phyloP scores from a whole-genome alignment of 441 rosid species.

The Populus hybrid region DNA sequence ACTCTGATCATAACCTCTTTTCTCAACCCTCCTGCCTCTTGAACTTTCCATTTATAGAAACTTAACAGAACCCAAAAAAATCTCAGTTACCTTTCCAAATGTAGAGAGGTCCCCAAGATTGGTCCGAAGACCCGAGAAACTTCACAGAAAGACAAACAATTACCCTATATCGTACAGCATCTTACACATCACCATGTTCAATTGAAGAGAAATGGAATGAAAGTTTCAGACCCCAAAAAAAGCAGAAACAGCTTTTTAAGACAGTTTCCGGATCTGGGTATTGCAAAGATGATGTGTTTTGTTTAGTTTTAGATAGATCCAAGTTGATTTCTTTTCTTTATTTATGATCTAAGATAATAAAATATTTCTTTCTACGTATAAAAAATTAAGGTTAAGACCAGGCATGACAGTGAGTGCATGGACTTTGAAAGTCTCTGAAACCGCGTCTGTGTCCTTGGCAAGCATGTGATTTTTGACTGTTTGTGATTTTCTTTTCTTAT shows the following conservation, averaged over 20 bases:
- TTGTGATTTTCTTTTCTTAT: not conserved
- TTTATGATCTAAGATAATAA: conserved; percentile 20
- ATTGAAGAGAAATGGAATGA: not conserved
- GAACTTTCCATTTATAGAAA: conserved; percentile 65
- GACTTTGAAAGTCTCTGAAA: conserved; percentile 42
- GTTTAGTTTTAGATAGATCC: conserved; percentile 43
- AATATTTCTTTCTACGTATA: not conserved
- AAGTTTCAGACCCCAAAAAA: conserved; percentile 23
- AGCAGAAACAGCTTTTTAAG: conserved; percentile 16
- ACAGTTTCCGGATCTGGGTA: conserved; percentile 42
- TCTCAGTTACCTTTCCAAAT: conserved; percentile 1
- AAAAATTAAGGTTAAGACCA: not conserved
- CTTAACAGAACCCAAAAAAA: conserved; percentile 5
- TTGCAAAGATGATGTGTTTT: conserved; percentile 31
- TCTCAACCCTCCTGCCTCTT: conserved; percentile 44
- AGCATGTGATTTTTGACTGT: conserved; percentile 5
- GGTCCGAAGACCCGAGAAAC: conserved; percentile 29
- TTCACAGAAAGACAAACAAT: conserved; percentile 36
- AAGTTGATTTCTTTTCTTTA: conserved; percentile 28
- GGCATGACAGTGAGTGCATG: conserved; percentile 23
- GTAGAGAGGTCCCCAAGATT: not conserved
- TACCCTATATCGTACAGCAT: not conserved
- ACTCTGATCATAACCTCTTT: conserved; percentile 59
- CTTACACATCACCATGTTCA: not conserved
- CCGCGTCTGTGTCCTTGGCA: conserved; percentile 35